Percentiles rank a stretch among this genome's conserved stretches.
Evolutionary conservation across 345 rosid genomes (phyloP).

Genomic region (Kandelia obovata): DNA sequence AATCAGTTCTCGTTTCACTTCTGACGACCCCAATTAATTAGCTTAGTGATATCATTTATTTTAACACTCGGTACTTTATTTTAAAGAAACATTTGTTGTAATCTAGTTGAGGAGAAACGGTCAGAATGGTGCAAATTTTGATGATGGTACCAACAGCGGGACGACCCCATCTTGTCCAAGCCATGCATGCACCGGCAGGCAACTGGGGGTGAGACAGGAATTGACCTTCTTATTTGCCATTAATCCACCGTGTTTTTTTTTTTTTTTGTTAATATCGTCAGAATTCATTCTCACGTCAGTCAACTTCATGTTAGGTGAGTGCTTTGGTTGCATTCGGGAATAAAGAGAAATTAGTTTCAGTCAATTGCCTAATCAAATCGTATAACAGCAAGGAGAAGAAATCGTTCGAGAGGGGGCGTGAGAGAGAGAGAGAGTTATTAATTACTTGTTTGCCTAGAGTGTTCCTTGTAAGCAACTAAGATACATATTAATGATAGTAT

Average conservation of each 20-base stretch:
- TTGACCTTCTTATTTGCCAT: slow-evolving; percentile 8
- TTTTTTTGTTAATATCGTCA: neutral
- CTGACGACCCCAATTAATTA: slow-evolving; percentile 37
- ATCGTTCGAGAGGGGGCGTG: too few relatives aligned
- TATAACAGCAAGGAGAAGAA: neutral
- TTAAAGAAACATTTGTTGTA: neutral
- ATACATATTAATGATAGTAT: neutral
- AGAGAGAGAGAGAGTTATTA: too few relatives aligned
- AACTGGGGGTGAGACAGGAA: neutral
- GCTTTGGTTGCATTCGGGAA: neutral
- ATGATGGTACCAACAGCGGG: neutral
- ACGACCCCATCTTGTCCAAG: neutral
- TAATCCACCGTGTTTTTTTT: neutral
- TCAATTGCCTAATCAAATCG: slow-evolving; percentile 7
- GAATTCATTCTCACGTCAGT: neutral
- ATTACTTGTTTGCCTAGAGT: neutral
- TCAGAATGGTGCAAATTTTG: slow-evolving; percentile 8
- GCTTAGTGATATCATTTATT: slow-evolving; percentile 9
- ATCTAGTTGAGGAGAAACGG: slow-evolving; percentile 2
- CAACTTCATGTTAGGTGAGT: neutral
- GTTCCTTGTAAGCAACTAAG: neutral
- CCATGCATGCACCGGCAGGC: slow-evolving; percentile 3
- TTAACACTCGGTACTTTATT: neutral
- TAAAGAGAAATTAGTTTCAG: neutral
- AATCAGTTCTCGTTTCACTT: slow-evolving; percentile 6